A percentile compares a stretch with the other conserved stretches of the same genome.
Conservation (phyloP, 2,329 filamentous ascomycete genomes). For the Curvularia lunata region DNA sequence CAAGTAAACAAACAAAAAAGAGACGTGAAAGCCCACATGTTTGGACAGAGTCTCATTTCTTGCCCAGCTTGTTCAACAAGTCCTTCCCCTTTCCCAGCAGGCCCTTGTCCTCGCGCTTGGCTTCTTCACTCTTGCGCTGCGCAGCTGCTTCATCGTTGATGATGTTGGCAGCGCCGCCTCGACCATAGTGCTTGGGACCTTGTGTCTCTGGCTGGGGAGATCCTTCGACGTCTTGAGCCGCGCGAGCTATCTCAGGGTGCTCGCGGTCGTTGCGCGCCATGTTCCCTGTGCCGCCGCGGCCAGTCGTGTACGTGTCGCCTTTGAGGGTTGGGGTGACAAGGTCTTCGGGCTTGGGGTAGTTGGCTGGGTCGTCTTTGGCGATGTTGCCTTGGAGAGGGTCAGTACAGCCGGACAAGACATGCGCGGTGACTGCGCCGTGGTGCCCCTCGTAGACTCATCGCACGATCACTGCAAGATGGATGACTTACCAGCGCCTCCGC, state of each 20-base stretch:
- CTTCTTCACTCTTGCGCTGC: constrained; percentile 35
- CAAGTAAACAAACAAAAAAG: constrained; percentile 9
- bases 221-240: constrained; percentile 81
- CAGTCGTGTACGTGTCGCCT: constrained; percentile 82
- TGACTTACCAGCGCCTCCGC: constrained; percentile 71
- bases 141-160: constrained; percentile 47
- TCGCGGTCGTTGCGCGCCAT: constrained; percentile 79
- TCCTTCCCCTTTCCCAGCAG: constrained; percentile 63
- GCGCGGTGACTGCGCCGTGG: neutral
- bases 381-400: constrained; percentile 54
- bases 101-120: constrained; percentile 36
- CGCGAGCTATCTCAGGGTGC: constrained; percentile 70
- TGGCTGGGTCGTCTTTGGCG: constrained; percentile 46
- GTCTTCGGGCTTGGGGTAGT: constrained; percentile 58
- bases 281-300: constrained; percentile 86
- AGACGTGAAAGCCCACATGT: neutral
- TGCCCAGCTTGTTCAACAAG: constrained; percentile 51
- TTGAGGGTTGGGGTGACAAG: constrained; percentile 85
- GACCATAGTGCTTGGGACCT: constrained; percentile 70
- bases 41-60: constrained; percentile 42
- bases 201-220: constrained; percentile 58
- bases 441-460: neutral
- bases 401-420: neutral
- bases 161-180: constrained; percentile 76
- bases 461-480: neutral